Evolutionary conservation across 2,329 filamentous ascomycete genomes (phyloP).

Genomic region (Diaporthe longicolla): DNA sequence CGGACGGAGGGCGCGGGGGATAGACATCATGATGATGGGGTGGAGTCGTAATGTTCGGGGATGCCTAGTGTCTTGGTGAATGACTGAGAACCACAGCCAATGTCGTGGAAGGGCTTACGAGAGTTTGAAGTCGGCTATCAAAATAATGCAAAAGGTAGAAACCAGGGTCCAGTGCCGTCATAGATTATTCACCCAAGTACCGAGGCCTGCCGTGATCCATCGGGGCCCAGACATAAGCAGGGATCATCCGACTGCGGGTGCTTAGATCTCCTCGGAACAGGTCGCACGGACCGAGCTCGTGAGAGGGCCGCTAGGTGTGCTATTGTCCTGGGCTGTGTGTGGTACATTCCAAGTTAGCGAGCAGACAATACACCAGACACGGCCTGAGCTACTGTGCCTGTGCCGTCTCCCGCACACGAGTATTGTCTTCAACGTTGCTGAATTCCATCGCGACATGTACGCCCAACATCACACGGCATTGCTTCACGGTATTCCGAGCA

Average conservation of each 20-base stretch:
- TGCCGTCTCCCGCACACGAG: not conserved
- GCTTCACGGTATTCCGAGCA: not conserved
- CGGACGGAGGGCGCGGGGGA: conserved; percentile 39
- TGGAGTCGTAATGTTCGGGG: not conserved
- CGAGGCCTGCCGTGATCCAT: conserved; percentile 39
- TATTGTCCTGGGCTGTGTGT: not conserved
- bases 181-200: conserved; percentile 36
- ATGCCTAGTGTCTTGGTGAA: not conserved
- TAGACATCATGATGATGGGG: conserved; percentile 29
- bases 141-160: not conserved
- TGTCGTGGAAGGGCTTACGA: not conserved
- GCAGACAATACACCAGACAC: not conserved
- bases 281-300: conserved; percentile 22
- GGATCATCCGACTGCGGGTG: conserved; percentile 8
- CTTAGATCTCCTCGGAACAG: not conserved
- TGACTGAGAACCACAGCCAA: not conserved
- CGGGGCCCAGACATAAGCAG: conserved; percentile 34
- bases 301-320: not conserved
- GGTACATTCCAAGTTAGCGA: not conserved
- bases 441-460: not conserved
- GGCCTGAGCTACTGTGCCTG: not conserved
- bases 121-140: not conserved
- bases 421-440: not conserved
- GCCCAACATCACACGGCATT: not conserved
- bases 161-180: conserved; percentile 38